Evolutionary conservation across 192 early-diverging fungal genomes (phyloP).

Genomic region (Anaeromyces robustus): DNA sequence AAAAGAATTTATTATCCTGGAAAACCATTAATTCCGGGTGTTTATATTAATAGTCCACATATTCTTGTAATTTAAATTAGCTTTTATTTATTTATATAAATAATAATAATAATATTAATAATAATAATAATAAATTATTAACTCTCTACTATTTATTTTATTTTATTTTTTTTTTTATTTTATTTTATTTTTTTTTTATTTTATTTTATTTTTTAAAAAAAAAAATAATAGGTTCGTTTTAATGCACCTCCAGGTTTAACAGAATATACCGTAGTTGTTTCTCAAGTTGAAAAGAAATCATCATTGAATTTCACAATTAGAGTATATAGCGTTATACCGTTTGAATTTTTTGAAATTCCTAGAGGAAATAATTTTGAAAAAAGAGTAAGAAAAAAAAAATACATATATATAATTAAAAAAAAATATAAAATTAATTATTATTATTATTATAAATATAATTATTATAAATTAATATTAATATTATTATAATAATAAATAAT

Average conservation of each 20-base stretch:
- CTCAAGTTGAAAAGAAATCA: constrained; percentile 55
- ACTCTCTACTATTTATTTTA: no score
- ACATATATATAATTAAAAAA: no score
- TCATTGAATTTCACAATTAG: constrained; percentile 63
- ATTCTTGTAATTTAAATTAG: constrained; percentile 31
- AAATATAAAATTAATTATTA: no score
- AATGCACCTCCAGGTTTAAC: constrained; percentile 33
- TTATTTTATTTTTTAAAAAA: no score
- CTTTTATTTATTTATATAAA: no score
- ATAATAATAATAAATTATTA: constrained; percentile 1
- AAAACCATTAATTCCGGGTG: constrained; percentile 46
- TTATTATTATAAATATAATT: no score
- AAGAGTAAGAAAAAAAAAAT: no score
- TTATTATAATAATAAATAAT: no score
- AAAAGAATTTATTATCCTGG: constrained; percentile 51
- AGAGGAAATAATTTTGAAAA: constrained; percentile 33
- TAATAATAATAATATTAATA: not conserved
- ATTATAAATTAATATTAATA: no score
- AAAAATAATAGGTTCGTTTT: constrained; percentile 27
- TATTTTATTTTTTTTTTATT: no score
- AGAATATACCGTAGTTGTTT: constrained; percentile 61
- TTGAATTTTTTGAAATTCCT: constrained; percentile 45
- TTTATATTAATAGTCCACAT: constrained; percentile 78
- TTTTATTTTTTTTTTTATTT: no score
- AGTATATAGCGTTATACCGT: constrained; percentile 43